Base-by-base conservation (phyloP, 495 filamentous ascomycete genomes). In the Penicillium verhagenii region DNA sequence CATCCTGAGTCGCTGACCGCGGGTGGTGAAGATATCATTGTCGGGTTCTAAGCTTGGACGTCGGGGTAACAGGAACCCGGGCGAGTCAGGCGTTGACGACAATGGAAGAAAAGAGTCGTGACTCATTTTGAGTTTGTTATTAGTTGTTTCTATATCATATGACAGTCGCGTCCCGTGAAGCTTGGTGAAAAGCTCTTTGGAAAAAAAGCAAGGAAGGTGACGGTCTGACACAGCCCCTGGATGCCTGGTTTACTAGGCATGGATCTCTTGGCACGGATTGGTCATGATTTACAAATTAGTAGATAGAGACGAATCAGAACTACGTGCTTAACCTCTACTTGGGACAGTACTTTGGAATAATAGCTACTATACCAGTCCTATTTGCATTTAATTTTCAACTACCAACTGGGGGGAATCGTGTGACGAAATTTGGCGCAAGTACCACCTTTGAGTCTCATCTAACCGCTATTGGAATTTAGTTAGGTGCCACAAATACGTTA, bases 21-120 rank as follows among this genome's bases (percentile, higher is more conserved):
- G 60, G 0, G 72, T 72, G 10, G 72, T 70, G 2, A 73, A 52
- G 29, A 75, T 67, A 39, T 73, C 71, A 13, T 59, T 63, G 37
- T 73, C 67, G 0, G 53, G 64, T 20, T 69, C 62, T 11, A 73
- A 47, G 48, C 65, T 73, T 14, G 71, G 71, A 14, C 64, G 55
- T n/a, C 65, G 61, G 0, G 69, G 69, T 13, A 48, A 59, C 24
- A 35, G 33, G 14, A 70, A 47, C 0, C 58, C 47, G 19, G 64
- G 55, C 0, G 58, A 63, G 3, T 20, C 39, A 4, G 59, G 55
- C 10, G 67, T 52, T 1, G 66, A 65, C 1, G 63, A 57, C 6
- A 62, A 42, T 1, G 58, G 58, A n/a, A 59, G 62, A 29, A 61
- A 61, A 1, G 53, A 35, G 4, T 4, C 16, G 13, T 16, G 33